A percentile compares a stretch with the other conserved stretches of the same genome.
Conservation (phyloP, 1,139 yeast species). For the Sugiyamaella neomexicana region DNA sequence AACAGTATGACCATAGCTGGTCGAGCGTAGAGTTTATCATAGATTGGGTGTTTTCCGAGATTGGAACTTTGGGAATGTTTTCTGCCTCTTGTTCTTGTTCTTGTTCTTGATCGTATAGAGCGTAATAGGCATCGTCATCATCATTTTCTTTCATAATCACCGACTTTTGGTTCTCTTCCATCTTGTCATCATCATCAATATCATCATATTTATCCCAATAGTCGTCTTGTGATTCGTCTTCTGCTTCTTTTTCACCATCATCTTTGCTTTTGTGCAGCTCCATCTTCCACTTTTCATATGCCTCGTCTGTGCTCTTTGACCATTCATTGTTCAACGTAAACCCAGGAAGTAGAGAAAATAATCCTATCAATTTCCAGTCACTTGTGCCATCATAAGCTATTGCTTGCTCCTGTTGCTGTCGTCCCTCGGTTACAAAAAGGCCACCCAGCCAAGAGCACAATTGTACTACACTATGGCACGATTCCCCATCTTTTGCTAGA, state of each 20-base stretch:
- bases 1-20: constrained; percentile 5
- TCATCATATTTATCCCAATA: constrained; percentile 20
- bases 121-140: constrained; percentile 10
- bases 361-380: constrained; percentile 13
- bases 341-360: constrained; percentile 5
- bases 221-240: constrained; percentile 16
- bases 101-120: constrained; percentile 1
- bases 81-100: neutral
- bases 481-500: constrained; percentile 1
- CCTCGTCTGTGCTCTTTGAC: neutral
- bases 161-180: constrained; percentile 4
- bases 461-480: constrained; percentile 7
- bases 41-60: neutral
- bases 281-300: neutral
- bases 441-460: constrained; percentile 12
- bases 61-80: neutral
- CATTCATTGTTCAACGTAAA: neutral
- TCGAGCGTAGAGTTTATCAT: neutral
- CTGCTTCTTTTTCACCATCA: too few relatives aligned
- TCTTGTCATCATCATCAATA: constrained; percentile 21
- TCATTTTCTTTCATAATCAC: neutral
- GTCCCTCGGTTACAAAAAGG: neutral
- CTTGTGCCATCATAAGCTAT: constrained; percentile 6
- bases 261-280: neutral
- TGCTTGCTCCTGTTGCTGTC: neutral